A percentile compares a stretch with the other conserved stretches of the same genome.
Evolutionary conservation across 805 yeast genomes (phyloP).

Genomic region (Cyberlindnera maritima): DNA sequence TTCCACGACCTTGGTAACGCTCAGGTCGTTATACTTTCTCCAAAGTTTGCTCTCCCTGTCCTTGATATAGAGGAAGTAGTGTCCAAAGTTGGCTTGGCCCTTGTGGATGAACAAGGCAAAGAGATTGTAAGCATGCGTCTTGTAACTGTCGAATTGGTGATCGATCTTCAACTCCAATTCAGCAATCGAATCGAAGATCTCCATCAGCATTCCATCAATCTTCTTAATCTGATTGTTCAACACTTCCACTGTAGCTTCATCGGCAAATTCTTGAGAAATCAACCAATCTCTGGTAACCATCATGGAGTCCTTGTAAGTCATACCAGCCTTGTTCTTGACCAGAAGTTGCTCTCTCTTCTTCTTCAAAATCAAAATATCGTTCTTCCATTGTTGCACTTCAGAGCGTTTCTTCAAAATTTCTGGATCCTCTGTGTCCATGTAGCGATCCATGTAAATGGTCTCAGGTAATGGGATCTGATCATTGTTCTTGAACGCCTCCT

Average conservation of each 20-base stretch:
- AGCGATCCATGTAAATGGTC: slow-evolving; percentile 81
- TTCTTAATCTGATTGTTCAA: slow-evolving; percentile 45
- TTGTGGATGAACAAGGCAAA: slow-evolving; percentile 94
- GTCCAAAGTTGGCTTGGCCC: slow-evolving; percentile 96
- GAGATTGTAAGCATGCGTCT: slow-evolving; percentile 68
- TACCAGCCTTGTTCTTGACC: slow-evolving; percentile 46
- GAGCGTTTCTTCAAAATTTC: slow-evolving; percentile 50
- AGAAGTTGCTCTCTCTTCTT: slow-evolving; percentile 42
- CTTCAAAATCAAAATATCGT: slow-evolving; percentile 44
- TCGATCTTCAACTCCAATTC: slow-evolving; percentile 48
- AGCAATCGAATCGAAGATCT: slow-evolving; percentile 40
- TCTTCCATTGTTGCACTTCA: slow-evolving; percentile 60
- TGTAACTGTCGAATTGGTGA: slow-evolving; percentile 60
- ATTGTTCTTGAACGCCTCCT: slow-evolving; percentile 76
- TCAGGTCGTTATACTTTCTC: slow-evolving; percentile 92
- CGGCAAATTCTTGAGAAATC: slow-evolving; percentile 37
- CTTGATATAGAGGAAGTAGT: slow-evolving; percentile 91
- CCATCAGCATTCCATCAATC: slow-evolving; percentile 44
- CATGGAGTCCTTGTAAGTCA: slow-evolving; percentile 50
- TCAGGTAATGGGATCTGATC: slow-evolving; percentile 82
- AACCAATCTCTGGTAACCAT: slow-evolving; percentile 57
- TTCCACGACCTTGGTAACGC: slow-evolving; percentile 75
- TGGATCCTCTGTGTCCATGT: slow-evolving; percentile 63
- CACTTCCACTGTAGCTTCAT: slow-evolving; percentile 45
- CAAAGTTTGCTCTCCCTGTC: slow-evolving; percentile 67